phyloP scores from a whole-genome alignment of 371 early-diverging fungal species.

The Zychaea mexicana region DNA sequence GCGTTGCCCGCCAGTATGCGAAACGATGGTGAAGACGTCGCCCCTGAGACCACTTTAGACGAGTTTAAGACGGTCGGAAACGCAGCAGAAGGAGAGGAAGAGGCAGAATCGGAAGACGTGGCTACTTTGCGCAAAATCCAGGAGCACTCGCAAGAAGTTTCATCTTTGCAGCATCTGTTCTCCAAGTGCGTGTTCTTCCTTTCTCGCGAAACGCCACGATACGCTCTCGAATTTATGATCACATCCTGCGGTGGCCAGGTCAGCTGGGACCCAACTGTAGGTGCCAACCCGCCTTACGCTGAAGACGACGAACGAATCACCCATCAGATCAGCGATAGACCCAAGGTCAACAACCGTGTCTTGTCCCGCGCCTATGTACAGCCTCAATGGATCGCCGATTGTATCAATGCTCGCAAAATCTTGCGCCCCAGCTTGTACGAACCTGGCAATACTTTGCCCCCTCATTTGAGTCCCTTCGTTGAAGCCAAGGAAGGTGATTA shows the following conservation, averaged over 20 bases:
- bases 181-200: slow-evolving; percentile 78
- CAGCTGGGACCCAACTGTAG: slow-evolving; percentile 86
- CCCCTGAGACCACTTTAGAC: slow-evolving; percentile 33
- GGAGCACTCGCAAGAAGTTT: slow-evolving; percentile 53
- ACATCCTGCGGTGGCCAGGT: slow-evolving; percentile 87
- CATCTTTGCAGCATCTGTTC: slow-evolving; percentile 71
- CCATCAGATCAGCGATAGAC: slow-evolving; percentile 90
- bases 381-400: slow-evolving; percentile 98
- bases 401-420: slow-evolving; percentile 83
- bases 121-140: slow-evolving; percentile 61
- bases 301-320: slow-evolving; percentile 85
- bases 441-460: slow-evolving; percentile 85
- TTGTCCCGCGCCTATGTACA: slow-evolving; percentile 86
- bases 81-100: slow-evolving; percentile 25
- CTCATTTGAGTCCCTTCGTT: slow-evolving; percentile 96
- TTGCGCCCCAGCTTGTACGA: slow-evolving; percentile 72
- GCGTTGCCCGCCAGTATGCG: slow-evolving; percentile 23
- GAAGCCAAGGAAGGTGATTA: slow-evolving; percentile 86
- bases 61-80: slow-evolving; percentile 49
- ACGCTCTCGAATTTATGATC: slow-evolving; percentile 91
- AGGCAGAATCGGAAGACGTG: slow-evolving; percentile 39
- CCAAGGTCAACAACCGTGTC: slow-evolving; percentile 65
- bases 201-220: slow-evolving; percentile 94
- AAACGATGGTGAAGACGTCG: slow-evolving; percentile 25
- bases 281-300: slow-evolving; percentile 77